Percentiles rank a stretch among this genome's conserved stretches.
These are phyloP conservation scores for Aureobasidium musti DNA, from an alignment of 2,329 filamentous ascomycete species.

Conservation along the genomic window DNA sequence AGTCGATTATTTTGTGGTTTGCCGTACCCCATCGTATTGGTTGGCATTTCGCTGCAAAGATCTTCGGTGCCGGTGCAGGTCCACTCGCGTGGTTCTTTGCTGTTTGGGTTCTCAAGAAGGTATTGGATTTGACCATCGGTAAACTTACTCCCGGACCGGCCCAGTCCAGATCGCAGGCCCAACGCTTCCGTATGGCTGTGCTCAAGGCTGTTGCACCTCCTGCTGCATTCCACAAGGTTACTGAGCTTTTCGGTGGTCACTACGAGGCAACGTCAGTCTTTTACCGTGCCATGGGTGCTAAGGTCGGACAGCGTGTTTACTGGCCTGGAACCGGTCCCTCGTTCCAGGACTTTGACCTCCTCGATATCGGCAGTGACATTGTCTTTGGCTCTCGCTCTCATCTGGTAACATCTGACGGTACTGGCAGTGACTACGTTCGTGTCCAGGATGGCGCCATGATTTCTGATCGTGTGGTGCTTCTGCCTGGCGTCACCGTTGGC, in stretches of 20 bases:
- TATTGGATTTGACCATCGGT: conserved; percentile 48
- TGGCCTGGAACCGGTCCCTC: conserved; percentile 60
- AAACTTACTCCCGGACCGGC: conserved; percentile 42
- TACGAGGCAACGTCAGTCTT: conserved; percentile 58
- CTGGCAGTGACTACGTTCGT: conserved; percentile 52
- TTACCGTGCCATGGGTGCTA: conserved; percentile 55
- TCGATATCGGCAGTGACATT: conserved; percentile 61
- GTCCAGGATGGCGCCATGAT: conserved; percentile 58
- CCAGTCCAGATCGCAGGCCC: conserved; percentile 42
- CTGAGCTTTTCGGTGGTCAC: conserved; percentile 56
- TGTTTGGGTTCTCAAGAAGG: conserved; percentile 46
- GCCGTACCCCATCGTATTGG: conserved; percentile 50
- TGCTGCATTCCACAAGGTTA: conserved; percentile 51
- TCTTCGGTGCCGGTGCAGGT: conserved; percentile 46
- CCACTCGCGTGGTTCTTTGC: conserved; percentile 52
- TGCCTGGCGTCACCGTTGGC: conserved; percentile 56
- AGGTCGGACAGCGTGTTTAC: conserved; percentile 57
- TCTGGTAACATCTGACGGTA: conserved; percentile 56
- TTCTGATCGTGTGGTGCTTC: conserved; percentile 57
- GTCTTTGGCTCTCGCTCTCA: conserved; percentile 60
- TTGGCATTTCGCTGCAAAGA: conserved; percentile 55
- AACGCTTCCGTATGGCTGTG: conserved; percentile 50
- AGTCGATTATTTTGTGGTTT: conserved; percentile 54
- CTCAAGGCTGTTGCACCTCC: conserved; percentile 51
- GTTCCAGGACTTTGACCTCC: conserved; percentile 57